phyloP scores from a whole-genome alignment of 768 basidiomycete genomes.

The Tylopilus sp. region DNA sequence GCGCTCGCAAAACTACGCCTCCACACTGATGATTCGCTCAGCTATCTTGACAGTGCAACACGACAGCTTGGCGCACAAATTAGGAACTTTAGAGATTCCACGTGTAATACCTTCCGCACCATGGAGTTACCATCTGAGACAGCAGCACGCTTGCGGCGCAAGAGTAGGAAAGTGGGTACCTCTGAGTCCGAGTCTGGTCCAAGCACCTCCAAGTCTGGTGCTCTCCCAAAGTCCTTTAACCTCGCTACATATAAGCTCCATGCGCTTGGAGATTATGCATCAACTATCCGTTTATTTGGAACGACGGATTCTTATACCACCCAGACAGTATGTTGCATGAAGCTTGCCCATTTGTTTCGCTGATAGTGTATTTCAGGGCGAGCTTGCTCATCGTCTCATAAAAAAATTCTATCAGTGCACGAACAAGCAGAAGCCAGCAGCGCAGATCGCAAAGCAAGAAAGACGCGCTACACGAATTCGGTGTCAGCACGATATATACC shows the following conservation, averaged over 20 bases:
- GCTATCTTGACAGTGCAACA: conserved; percentile 16
- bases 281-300: neutral
- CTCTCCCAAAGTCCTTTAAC: conserved; percentile 25
- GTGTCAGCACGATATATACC: neutral
- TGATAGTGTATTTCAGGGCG: conserved; percentile 24
- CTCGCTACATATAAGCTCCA: conserved; percentile 36
- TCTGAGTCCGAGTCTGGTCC: too few species aligned
- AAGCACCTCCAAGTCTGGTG: neutral
- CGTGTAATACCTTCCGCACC: conserved; percentile 25
- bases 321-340: neutral
- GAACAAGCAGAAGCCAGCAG: conserved; percentile 15
- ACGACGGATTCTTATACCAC: neutral
- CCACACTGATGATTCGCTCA: conserved; percentile 30
- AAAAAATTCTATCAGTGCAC: conserved; percentile 29
- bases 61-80: neutral
- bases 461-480: neutral
- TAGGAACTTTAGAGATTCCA: conserved; percentile 3
- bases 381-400: conserved; percentile 30
- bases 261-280: conserved; percentile 33
- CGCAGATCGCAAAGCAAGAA: conserved; percentile 14
- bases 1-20: conserved; percentile 32
- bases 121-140: conserved; percentile 19
- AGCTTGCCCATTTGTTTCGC: too few species aligned
- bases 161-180: neutral
- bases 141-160: conserved; percentile 11